Evolutionary conservation across 2,329 filamentous ascomycete genomes (phyloP).

Genomic region (Colletotrichum caudatum): DNA sequence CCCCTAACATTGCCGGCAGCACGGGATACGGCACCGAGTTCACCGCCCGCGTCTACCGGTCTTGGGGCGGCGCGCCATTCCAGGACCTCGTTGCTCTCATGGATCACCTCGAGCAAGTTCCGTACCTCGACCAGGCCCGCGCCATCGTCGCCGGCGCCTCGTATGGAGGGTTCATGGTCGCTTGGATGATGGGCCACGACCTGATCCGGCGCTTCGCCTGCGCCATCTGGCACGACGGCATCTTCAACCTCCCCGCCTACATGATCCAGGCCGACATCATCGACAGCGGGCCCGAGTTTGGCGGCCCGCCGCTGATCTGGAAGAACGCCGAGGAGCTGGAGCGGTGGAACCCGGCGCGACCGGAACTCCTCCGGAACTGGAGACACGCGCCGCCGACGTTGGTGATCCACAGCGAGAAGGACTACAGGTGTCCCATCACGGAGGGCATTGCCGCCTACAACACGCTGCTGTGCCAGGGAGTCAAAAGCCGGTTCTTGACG

Average conservation of each 20-base stretch:
- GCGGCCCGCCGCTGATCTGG: conserved; percentile 59
- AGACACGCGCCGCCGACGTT: conserved; percentile 72
- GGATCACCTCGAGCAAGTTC: conserved; percentile 61
- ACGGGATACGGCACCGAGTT: conserved; percentile 64
- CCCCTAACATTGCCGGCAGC: conserved; percentile 70
- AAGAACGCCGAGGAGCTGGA: conserved; percentile 58
- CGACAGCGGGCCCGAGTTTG: conserved; percentile 51
- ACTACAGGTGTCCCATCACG: conserved; percentile 66
- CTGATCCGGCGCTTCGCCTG: conserved; percentile 58
- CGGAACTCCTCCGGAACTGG: conserved; percentile 68
- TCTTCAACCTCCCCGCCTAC: conserved; percentile 51
- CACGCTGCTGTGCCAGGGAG: conserved; percentile 73
- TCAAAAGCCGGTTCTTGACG: conserved; percentile 76
- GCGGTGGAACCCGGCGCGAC: conserved; percentile 63
- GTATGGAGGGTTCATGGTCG: conserved; percentile 72
- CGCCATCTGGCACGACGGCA: conserved; percentile 63
- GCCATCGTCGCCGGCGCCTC: conserved; percentile 65
- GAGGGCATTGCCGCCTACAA: conserved; percentile 78
- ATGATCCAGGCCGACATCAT: conserved; percentile 46
- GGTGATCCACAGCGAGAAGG: conserved; percentile 77
- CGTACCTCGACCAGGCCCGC: conserved; percentile 66
- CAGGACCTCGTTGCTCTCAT: conserved; percentile 67
- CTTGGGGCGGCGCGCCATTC: conserved; percentile 67
- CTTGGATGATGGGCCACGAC: conserved; percentile 67
- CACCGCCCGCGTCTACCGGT: conserved; percentile 56